Base-by-base conservation (phyloP, 2,329 filamentous ascomycete genomes). In the Colletotrichum ledebouriae region DNA sequence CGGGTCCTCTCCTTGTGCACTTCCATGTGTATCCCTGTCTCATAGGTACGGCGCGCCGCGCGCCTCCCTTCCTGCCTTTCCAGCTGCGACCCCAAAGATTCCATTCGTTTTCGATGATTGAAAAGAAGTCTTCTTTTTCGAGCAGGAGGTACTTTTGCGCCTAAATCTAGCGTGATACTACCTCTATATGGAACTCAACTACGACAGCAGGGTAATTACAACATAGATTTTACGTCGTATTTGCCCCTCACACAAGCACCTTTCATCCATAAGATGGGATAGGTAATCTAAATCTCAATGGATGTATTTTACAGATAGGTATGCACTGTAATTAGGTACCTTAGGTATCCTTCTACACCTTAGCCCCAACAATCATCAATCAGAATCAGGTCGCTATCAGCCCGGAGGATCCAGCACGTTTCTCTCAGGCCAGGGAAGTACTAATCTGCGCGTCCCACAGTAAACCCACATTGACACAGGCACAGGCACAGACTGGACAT, bases 11-110 rank as follows among this genome's bases (percentile, higher is more conserved):
- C 25, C 25, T 6, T 29, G 4, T 29, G 25, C 25, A 29, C 22
- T 22, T 22, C 22, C 22, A 22, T 22, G 22, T 29, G 6, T 17
- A 61, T 57, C 50, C 63, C 63, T 62, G 63, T 12, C n/a, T 56
- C 22, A 33, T 49, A 39, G 11, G 22, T 29, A 39, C 7, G 6
- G 25, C 22, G 17, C 34, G 46, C 47, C 37, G 25, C 22, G 17
- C 34, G 46, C 47, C 37, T 10, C 53, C 33, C 47, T n/a, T 10
- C 53, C 33, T 53, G 15, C 33, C 29, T 29, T 55, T 59, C 37
- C 47, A 55, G 44, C 44, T 34, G 33, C 34, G 50, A 29, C 44
- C 20, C 25, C 25, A 33, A 37, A 39, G 13, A 53, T 39, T 60
- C 37, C 22, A 56, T 25, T 44, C 44, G 57, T 1, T 37, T 59